Base-by-base conservation (phyloP, 163 green algal genomes). In the Smithsoniella earleae region DNA sequence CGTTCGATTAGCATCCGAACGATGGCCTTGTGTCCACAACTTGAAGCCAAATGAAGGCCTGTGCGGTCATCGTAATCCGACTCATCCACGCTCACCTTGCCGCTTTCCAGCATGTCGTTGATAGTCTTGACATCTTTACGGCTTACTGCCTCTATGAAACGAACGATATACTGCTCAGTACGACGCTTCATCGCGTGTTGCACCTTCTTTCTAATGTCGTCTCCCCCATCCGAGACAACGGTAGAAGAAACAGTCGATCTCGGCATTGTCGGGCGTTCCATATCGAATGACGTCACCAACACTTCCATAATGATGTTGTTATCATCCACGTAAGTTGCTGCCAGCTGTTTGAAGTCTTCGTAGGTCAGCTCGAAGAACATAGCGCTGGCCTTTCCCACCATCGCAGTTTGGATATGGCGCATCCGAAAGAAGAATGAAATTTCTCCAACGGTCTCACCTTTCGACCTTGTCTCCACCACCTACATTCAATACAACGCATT, bases 31-130 rank as follows among this genome's bases (percentile, higher is more conserved):
- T 83, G 73, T 34, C 76, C 76, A 18, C 77, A 76, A 40, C 66
- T 80, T 54, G 78, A 74, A 2, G 81, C 81, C 36, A 81, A 37
- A 45, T 79, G 76, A 76, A 86, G 73, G 16, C 73, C 74, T 1
- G 76, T 78, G 43, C 76, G 58, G 43, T 79, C 38, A 33, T 84
- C 76, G 63, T 79, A 78, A 66, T 84, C 77, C 22, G 52, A 58
- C 33, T 80, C 77, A 31, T 80, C 33, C 49, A 84, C 78, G 36
- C 16, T 6, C 5, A 69, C 27, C 43, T 4, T 33, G 58, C 58
- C 58, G n/a, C 8, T 40, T 30, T 69, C 27, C 20, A 69, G 25
- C 18, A 40, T 69, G 38, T 69, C 5, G 8, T 69, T 30, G 5
- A 69, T 36, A 37, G 34, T 30, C 58, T 69, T 30, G 8, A 69